Base-by-base conservation (phyloP, 2,329 filamentous ascomycete genomes). In the Pseudogymnoascus verrucosus region DNA sequence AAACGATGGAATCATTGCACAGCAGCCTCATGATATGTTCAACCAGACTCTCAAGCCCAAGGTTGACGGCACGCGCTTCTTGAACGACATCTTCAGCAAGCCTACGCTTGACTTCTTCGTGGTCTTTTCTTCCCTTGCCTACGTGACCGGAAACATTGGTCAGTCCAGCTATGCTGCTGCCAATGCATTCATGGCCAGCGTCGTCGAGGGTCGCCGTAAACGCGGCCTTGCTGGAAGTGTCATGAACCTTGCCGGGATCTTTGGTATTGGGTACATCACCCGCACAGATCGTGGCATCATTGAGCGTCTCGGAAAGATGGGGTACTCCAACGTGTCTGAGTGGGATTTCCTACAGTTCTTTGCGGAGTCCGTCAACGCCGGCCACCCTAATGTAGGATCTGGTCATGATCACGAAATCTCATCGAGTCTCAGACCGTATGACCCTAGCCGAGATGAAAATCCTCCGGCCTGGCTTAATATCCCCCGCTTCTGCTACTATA, bases 91-190 rank as follows among this genome's bases (percentile, higher is more conserved):
- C 1, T 75, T 78, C 61, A 39, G 62, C 23, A 60, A 71, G 5
- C 40, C 64, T 1, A 34, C 66, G 0, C 71, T 78, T 0, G 76
- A 78, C 51, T 78, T 78, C 62, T 78, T 81, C 67, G 69, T 80
- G 10, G 66, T 77, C 23, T 75, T 79, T 42, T 77, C 75, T 0
- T 80, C 78, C 0, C 64, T 75, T 1, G 65, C 73, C 4, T 68
- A 62, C 4, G 69, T 78, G 0, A 68, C 71, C 0, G 78, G 78
- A 0, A 76, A 75, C 54, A 60, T 63, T 1, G 76, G 76, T 1
- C 78, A 79, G 63, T 66, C 69, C 7, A 71, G 68, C 21, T 80
- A 80, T 61, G 67, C 70, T 1, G 76, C 77, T 4, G 75, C 73
- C 2, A 77, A 77, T 65, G 62, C 67, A 8, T 79, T 75, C 66